These are phyloP conservation scores for Arabidopsis hybrid DNA, from an alignment of 441 rosid genomes.

Conservation along the genomic window DNA sequence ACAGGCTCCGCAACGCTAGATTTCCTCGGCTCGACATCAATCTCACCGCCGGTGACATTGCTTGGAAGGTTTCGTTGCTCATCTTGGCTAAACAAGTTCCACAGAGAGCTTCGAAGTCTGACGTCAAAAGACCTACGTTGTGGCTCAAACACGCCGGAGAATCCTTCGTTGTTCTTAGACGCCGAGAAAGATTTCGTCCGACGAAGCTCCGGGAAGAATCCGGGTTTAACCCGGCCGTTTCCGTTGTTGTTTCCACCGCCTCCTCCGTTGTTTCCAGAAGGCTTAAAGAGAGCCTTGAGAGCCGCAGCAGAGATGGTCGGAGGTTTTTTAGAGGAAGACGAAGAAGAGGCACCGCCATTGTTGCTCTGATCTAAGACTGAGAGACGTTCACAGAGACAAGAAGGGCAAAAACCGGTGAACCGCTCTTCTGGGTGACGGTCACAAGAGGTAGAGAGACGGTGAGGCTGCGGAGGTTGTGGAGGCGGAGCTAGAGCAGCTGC, in stretches of 20 bases:
- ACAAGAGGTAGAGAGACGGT: conserved; percentile 90
- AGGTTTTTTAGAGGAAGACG: conserved; percentile 66
- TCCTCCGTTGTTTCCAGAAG: conserved; percentile 45
- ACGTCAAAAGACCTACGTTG: conserved; percentile 98
- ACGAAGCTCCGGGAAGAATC: conserved; percentile 93
- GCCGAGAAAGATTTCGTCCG: conserved; percentile 98
- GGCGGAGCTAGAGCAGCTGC: conserved; percentile 56
- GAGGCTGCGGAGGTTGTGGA: conserved; percentile 88
- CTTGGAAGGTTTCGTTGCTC: conserved; percentile 60
- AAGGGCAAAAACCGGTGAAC: conserved; percentile 94
- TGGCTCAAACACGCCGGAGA: conserved; percentile 91
- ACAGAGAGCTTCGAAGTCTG: conserved; percentile 80
- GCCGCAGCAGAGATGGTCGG: conserved; percentile 66
- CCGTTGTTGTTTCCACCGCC: conserved; percentile 27
- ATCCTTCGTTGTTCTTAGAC: conserved; percentile 86
- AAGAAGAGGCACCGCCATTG: conserved; percentile 40
- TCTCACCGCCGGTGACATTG: conserved; percentile 42
- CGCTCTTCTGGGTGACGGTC: conserved; percentile 89
- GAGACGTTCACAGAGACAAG: conserved; percentile 99
- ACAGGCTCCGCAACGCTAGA: conserved; percentile 63
- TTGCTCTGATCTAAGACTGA: conserved; percentile 71
- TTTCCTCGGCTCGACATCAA: conserved; percentile 61
- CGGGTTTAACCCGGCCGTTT: conserved; percentile 46
- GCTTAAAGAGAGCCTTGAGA: conserved; percentile 72
- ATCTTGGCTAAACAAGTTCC: conserved; percentile 77